Evolutionary conservation across 345 rosid species (phyloP).

Genomic region (Eucalyptus albens): DNA sequence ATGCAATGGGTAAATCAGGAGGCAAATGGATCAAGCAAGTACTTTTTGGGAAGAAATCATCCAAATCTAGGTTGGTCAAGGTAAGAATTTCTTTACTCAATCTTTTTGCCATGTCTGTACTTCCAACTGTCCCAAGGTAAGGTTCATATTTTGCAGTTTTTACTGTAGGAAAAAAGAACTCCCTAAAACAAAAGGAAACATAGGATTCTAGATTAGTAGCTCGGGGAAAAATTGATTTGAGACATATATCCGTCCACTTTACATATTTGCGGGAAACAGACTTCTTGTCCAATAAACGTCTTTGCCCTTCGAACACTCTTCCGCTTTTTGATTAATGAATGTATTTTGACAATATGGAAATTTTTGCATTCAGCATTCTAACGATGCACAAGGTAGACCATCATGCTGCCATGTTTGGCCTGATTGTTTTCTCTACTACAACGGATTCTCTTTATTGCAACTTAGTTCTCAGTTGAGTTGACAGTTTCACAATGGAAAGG

Average conservation of each 20-base stretch:
- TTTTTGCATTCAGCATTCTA: background rate
- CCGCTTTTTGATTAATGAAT: background rate
- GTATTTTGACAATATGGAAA: background rate
- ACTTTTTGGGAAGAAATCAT: background rate
- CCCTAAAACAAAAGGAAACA: background rate
- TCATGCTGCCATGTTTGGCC: background rate
- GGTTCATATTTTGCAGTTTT: background rate
- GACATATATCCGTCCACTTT: background rate
- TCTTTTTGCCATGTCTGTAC: background rate
- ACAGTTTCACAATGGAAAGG: background rate
- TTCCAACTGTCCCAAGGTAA: background rate
- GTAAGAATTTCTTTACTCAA: background rate
- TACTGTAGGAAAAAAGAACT: background rate
- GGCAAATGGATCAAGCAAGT: background rate
- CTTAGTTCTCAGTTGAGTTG: background rate
- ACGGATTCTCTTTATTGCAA: background rate
- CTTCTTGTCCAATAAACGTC: background rate
- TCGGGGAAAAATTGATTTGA: background rate
- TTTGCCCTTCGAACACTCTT: background rate
- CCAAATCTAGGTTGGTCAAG: background rate
- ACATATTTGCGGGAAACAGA: background rate
- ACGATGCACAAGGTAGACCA: background rate
- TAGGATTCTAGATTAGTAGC: background rate
- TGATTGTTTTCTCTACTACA: background rate
- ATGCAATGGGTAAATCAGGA: background rate